Conservation (phyloP, 1,284 basidiomycete genomes). For the Ceratobasidium sp. region DNA sequence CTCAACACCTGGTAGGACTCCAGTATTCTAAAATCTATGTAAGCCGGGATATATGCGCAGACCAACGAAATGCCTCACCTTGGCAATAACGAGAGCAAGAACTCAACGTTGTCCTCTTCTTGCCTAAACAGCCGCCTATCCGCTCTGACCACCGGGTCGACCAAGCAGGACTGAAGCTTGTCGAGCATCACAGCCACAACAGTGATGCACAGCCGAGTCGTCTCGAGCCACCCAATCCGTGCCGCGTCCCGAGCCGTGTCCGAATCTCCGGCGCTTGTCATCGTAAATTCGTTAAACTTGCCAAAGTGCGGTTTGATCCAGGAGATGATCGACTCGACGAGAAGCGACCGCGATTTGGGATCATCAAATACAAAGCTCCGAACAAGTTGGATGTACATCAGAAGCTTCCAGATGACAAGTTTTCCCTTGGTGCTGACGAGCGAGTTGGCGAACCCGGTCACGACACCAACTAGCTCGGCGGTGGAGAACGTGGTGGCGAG, state of each 20-base stretch:
- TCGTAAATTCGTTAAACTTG: conserved; percentile 81
- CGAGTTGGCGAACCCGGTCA: conserved; percentile 86
- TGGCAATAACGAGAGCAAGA: conserved; percentile 84
- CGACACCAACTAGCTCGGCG: conserved; percentile 83
- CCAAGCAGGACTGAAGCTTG: conserved; percentile 82
- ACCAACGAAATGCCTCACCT: conserved; percentile 57
- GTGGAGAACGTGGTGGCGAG: conserved; percentile 79
- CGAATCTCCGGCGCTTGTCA: conserved; percentile 65
- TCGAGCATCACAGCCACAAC: conserved; percentile 91
- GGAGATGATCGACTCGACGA: conserved; percentile 87
- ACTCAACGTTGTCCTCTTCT: conserved; percentile 95
- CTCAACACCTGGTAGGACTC: conserved; percentile 89
- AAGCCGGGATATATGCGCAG: neutral
- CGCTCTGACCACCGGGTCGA: conserved; percentile 66
- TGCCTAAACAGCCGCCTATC: conserved; percentile 70
- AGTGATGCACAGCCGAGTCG: conserved; percentile 81
- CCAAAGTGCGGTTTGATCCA: conserved; percentile 98
- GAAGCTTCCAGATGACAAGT: conserved; percentile 89
- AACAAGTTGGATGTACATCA: conserved; percentile 91
- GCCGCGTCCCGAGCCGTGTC: conserved; percentile 72
- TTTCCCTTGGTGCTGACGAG: conserved; percentile 82
- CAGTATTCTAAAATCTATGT: conserved; percentile 61
- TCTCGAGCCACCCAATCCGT: conserved; percentile 89
- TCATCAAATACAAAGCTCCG: conserved; percentile 89
- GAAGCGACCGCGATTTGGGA: conserved; percentile 73